Conservation (phyloP, 768 basidiomycete genomes). For the Lactarius deliciosus region DNA sequence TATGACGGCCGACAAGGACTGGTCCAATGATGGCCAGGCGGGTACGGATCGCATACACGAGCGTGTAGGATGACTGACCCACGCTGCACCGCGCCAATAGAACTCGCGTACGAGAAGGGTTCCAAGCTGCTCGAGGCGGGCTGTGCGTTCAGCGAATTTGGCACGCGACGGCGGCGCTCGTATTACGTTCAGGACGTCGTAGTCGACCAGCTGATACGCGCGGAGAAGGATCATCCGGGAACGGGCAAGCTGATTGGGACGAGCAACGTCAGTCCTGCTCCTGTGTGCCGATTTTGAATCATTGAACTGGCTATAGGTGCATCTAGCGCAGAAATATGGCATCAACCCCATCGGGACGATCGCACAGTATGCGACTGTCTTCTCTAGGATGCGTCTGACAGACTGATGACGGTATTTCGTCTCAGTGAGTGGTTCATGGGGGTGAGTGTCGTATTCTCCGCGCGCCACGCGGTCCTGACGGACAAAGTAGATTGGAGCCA, state of each 20-base stretch:
- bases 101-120: slow-evolving; percentile 72
- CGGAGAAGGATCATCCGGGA: slow-evolving; percentile 48
- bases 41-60: slow-evolving; percentile 43
- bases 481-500: slow-evolving; percentile 64
- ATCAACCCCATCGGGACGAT: slow-evolving; percentile 76
- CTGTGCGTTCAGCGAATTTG: slow-evolving; percentile 82
- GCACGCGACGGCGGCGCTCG: slow-evolving; percentile 77
- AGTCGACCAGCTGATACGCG: slow-evolving; percentile 65
- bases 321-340: slow-evolving; percentile 77
- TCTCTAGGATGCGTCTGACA: background rate
- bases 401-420: slow-evolving; percentile 13
- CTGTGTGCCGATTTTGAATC: background rate
- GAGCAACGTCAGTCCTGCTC: slow-evolving; percentile 68
- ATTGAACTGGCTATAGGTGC: slow-evolving; percentile 50
- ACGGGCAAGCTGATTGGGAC: slow-evolving; percentile 73
- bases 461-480: background rate
- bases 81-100: slow-evolving; percentile 41
- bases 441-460: slow-evolving; percentile 41
- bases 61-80: background rate
- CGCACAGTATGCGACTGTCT: slow-evolving; percentile 62
- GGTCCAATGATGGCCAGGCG: slow-evolving; percentile 81
- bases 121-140: slow-evolving; percentile 57
- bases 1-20: slow-evolving; percentile 67
- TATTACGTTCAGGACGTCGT: slow-evolving; percentile 77
- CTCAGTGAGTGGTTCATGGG: slow-evolving; percentile 90